These are phyloP conservation scores for Dalbergia cochinchinensis DNA, from an alignment of 306 rosid genomes.

Conservation along the genomic window DNA sequence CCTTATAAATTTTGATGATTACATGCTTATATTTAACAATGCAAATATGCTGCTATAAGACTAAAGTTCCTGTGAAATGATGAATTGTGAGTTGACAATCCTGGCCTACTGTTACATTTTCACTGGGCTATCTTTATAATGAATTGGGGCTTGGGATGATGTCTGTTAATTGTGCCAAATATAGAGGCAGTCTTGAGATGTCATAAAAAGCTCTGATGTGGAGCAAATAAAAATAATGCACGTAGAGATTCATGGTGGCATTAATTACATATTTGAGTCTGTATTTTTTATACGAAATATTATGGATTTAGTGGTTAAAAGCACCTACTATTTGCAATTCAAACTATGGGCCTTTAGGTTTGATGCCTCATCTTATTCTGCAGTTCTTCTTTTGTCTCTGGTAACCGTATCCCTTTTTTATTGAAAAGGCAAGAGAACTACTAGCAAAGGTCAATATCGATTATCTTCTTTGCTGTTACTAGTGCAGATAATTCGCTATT, in stretches of 20 bases:
- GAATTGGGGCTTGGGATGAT: not conserved
- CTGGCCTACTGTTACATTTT: not conserved
- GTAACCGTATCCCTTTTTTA: not conserved
- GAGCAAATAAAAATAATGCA: not conserved
- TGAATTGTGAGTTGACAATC: conserved; percentile 2
- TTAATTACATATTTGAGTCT: not conserved
- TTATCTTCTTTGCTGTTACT: not conserved
- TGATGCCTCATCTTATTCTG: conserved; percentile 14
- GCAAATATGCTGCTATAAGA: not conserved
- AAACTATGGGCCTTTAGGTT: not conserved
- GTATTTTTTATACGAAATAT: not conserved
- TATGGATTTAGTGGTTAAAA: not conserved
- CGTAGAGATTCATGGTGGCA: conserved; percentile 8
- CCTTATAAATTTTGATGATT: not conserved
- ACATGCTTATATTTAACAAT: conserved; percentile 6
- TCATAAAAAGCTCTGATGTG: not conserved
- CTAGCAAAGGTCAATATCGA: not conserved
- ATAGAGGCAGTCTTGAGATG: not conserved
- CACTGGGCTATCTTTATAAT: not conserved
- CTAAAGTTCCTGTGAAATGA: not conserved
- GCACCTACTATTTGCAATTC: not conserved
- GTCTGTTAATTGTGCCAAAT: not conserved
- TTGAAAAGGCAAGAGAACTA: not conserved
- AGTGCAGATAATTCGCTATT: conserved; percentile 70
- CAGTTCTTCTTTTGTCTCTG: not conserved